Conservation (phyloP, 306 rosid species). For the Lotus japonicus region DNA sequence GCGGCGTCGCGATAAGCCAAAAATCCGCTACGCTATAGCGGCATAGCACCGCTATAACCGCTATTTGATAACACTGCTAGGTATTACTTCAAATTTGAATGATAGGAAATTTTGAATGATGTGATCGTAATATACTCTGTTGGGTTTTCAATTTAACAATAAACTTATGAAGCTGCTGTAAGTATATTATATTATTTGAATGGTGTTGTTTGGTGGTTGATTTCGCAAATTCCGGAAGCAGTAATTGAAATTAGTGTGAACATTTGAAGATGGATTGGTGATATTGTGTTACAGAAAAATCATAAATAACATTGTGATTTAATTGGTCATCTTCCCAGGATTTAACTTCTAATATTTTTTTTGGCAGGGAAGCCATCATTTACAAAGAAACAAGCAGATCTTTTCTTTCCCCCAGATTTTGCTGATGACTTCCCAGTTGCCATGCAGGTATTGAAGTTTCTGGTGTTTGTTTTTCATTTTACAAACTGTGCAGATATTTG, state of each 20-base stretch:
- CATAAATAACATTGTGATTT: background rate
- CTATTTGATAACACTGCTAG: no score
- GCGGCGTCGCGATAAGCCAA: no score
- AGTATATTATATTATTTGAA: background rate
- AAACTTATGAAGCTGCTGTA: background rate
- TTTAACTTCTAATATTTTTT: constrained; percentile 19
- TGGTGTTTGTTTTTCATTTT: constrained; percentile 18
- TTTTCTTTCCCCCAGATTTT: constrained; percentile 99
- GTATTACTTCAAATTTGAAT: background rate
- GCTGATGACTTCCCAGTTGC: constrained; percentile 98
- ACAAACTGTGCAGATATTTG: constrained; percentile 8
- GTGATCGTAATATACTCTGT: background rate
- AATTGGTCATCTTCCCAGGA: background rate
- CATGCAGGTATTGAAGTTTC: constrained; percentile 71
- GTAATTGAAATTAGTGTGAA: background rate
- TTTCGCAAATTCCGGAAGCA: background rate
- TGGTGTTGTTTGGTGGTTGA: constrained; percentile 3
- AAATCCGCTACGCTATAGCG: no score
- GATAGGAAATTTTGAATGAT: background rate
- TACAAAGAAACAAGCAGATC: constrained; percentile 96
- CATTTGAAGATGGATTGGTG: background rate
- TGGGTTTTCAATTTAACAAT: background rate
- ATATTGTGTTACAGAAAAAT: constrained; percentile 9
- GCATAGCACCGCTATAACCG: no score
- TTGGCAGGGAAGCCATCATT: constrained; percentile 90